These are phyloP conservation scores for Fistulifera solaris DNA, from an alignment of 108 stramenopile species.

Conservation along the genomic window DNA sequence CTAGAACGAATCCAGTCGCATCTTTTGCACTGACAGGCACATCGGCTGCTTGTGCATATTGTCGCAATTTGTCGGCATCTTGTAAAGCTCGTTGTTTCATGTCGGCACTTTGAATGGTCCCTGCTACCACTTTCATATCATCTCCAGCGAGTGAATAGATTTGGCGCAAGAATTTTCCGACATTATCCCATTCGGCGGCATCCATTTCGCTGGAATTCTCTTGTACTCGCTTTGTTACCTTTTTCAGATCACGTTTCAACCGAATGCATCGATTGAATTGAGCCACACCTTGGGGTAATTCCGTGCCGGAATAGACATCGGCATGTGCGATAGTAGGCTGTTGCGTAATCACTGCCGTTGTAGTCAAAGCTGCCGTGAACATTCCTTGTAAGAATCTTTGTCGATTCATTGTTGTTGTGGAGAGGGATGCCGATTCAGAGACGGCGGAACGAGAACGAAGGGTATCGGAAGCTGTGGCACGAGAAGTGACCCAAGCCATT, in stretches of 20 bases:
- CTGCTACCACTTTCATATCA: constrained; percentile 62
- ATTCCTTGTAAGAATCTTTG: no score
- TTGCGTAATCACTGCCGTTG: no score
- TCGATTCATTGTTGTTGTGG: no score
- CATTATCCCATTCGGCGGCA: constrained; percentile 65
- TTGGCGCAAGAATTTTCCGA: constrained; percentile 49
- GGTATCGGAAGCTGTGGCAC: no score
- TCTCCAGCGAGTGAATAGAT: constrained; percentile 43
- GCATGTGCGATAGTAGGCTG: constrained; percentile 19
- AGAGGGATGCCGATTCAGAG: no score
- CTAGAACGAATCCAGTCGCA: constrained; percentile 32
- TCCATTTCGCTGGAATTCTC: constrained; percentile 41
- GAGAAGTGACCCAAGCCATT: no score
- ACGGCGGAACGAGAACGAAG: no score
- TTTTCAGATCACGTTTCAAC: constrained; percentile 39
- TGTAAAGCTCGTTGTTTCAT: constrained; percentile 43
- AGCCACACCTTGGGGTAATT: constrained; percentile 51
- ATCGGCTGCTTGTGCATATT: constrained; percentile 56
- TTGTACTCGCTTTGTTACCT: constrained; percentile 39
- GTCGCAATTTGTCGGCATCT: constrained; percentile 43
- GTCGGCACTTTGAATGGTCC: constrained; percentile 28
- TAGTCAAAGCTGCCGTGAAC: no score
- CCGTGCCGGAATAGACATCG: constrained; percentile 51
- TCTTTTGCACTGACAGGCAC: constrained; percentile 41
- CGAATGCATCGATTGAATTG: constrained; percentile 63